phyloP scores from a whole-genome alignment of 1,284 basidiomycete genomes.

The Megacollybia platyphylla region DNA sequence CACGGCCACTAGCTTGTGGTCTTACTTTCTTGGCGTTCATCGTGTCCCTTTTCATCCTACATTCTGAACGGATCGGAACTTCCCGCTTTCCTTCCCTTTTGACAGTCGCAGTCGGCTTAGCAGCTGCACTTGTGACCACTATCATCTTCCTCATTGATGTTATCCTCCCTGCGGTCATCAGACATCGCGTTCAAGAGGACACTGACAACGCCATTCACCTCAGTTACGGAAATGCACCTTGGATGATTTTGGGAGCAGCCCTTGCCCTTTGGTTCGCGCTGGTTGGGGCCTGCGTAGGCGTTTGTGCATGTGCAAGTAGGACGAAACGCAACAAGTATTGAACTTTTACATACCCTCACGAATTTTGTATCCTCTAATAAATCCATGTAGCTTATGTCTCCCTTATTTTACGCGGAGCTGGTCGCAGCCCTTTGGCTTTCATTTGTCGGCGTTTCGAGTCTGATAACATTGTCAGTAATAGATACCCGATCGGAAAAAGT shows the following conservation, averaged over 20 bases:
- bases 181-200: constrained; percentile 24
- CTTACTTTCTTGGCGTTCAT: constrained; percentile 39
- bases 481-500: constrained; percentile 7
- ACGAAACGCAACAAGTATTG: neutral
- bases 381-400: neutral
- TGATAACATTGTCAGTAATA: constrained; percentile 17
- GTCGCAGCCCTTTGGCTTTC: constrained; percentile 64
- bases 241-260: constrained; percentile 38
- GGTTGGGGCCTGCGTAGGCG: constrained; percentile 24
- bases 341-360: neutral
- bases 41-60: constrained; percentile 31
- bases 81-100: constrained; percentile 19
- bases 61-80: constrained; percentile 21
- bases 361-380: neutral
- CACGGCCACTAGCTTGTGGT: constrained; percentile 26
- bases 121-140: constrained; percentile 32
- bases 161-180: constrained; percentile 32
- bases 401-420: constrained; percentile 29
- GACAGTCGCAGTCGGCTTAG: constrained; percentile 17
- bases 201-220: constrained; percentile 26
- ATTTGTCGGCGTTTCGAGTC: constrained; percentile 60
- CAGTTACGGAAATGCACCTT: constrained; percentile 36
- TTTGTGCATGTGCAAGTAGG: constrained; percentile 18
- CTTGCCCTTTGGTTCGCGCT: constrained; percentile 34
- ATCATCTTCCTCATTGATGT: constrained; percentile 42